Evolutionary conservation across 805 yeast genomes (phyloP), one percentile per base, ranked within the genome.

Genomic region (Candida nitratophila): DNA sequence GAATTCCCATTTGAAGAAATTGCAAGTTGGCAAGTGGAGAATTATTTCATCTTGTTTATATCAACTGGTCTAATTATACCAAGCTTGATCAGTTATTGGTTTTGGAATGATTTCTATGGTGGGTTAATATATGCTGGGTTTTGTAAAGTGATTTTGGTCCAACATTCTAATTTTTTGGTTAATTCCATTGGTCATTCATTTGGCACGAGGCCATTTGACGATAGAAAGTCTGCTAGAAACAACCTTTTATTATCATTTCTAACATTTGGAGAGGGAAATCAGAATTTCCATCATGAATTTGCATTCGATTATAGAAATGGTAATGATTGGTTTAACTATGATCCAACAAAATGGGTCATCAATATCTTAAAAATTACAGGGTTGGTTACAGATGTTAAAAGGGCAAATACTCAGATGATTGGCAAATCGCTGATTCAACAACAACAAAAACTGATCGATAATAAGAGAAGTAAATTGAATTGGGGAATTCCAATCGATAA

Each of bases 401-500:
- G 70, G 22, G 69, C 84, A 44, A 73, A 81, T 37, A 70, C 68
- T 54, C 81, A 77, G 51, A 73, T 84, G 58, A 66, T 83, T 35
- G 83, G 86, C 46, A 82, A 80, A 57, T 83, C 88, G 39, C 61
- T 80, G 21, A 79, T 91, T 19, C 86, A 81, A 55, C 96, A 89
- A 60, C 83, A 81, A 60, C 98, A 90, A 65, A 81, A 80, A 63
- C 68, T 82, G 48, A 71, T 90, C 22, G 95, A 90, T 63, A 70
- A 78, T 48, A 79, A 86, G 67, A 73, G 93, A 50, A 71, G 87
- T 12, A 79, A 81, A 50, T 72, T 90, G 47, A 85, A 86, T 66
- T 90, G 97, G 97, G 97, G 97, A 19, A 85, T 90, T 2, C 95
- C 96, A 3, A 83, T 91, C 43, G 91, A 89, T 50, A 83, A 81